phyloP scores from a whole-genome alignment of 2,329 filamentous ascomycete genomes.

The Cryphonectria naterciae region DNA sequence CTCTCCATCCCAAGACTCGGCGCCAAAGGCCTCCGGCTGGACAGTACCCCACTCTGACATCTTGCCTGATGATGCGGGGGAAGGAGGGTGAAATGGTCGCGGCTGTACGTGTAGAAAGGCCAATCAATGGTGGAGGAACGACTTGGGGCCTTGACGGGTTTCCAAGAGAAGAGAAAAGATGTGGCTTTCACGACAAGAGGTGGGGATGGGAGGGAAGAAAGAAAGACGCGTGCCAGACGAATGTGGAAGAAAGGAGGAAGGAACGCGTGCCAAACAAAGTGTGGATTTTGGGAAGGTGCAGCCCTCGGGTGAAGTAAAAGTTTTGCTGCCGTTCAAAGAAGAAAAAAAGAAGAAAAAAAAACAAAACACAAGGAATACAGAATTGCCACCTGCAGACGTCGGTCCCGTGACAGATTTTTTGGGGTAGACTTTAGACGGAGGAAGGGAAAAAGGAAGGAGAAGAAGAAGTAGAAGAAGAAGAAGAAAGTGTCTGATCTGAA shows the following conservation, averaged over 20 bases:
- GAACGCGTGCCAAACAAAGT: not conserved
- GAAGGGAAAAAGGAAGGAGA: not conserved
- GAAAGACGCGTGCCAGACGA: not conserved
- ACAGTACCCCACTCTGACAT: not conserved
- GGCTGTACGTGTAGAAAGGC: not conserved
- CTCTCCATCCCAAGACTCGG: not conserved
- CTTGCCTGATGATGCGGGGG: not conserved
- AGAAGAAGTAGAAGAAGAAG: not conserved
- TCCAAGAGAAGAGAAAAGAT: not conserved
- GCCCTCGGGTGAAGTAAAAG: not conserved
- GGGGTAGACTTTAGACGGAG: not conserved
- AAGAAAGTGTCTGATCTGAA: not conserved
- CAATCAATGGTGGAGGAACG: not conserved
- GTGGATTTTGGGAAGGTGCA: not conserved
- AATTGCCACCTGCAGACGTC: not conserved
- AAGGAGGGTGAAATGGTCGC: not conserved
- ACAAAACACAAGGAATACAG: not conserved
- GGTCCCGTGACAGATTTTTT: not conserved
- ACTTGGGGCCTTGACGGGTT: not conserved
- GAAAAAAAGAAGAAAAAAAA: no score
- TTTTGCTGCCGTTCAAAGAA: not conserved
- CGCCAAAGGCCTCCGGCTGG: not conserved
- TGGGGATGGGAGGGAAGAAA: not conserved
- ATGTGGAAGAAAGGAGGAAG: not conserved
- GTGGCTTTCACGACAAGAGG: not conserved